Conservation (phyloP, 345 rosid species). For the Populus nigra region DNA sequence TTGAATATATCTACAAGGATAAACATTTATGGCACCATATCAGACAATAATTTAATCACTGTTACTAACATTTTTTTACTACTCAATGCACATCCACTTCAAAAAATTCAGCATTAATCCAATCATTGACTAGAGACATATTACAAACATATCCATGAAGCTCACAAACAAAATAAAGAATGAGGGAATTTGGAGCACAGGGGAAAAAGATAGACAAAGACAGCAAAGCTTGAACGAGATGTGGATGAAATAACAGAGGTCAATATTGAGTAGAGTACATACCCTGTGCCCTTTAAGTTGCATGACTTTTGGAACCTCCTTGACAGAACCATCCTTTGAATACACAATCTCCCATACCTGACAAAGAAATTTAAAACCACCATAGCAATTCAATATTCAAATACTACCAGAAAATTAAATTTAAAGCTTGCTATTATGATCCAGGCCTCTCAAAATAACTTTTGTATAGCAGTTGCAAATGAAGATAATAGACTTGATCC, state of each 20-base stretch:
- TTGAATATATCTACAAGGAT: neutral
- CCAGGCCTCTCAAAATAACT: neutral
- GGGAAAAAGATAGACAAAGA: too few species aligned
- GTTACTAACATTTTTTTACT: neutral
- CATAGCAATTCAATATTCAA: neutral
- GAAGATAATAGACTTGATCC: neutral
- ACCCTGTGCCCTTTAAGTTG: conserved; percentile 99
- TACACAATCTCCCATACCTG: conserved; percentile 99
- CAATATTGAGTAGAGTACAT: neutral
- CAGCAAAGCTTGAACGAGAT: neutral
- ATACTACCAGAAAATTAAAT: neutral
- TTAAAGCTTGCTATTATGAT: neutral
- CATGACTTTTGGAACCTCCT: conserved; percentile 82
- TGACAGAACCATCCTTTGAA: conserved; percentile 91
- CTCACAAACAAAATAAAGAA: neutral
- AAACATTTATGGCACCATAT: neutral
- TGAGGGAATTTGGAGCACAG: neutral
- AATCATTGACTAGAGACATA: neutral
- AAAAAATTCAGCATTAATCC: neutral
- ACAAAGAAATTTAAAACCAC: neutral
- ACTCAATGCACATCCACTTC: neutral
- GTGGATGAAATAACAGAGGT: neutral
- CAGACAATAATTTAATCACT: conserved; percentile 9
- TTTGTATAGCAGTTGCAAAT: neutral
- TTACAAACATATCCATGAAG: neutral